Conservation (phyloP, 371 early-diverging fungal genomes). For the Lichtheimia hyalospora region DNA sequence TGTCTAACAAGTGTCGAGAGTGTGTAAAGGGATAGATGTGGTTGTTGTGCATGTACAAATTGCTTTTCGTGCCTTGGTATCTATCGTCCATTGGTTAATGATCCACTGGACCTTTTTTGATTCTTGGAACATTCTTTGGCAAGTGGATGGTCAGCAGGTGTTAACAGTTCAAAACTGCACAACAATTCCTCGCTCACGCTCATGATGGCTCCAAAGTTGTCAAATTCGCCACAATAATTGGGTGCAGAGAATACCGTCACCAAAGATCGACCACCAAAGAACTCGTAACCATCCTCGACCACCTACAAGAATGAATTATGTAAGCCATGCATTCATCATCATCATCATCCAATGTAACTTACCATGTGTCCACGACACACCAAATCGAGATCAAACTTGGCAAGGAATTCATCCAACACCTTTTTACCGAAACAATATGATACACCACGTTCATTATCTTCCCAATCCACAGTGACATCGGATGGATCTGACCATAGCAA, state of each 20-base stretch:
- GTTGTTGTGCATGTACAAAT: too few species aligned
- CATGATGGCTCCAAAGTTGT: constrained; percentile 97
- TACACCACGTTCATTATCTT: constrained; percentile 98
- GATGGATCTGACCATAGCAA: constrained; percentile 93
- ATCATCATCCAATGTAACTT: neutral
- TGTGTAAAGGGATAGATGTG: too few species aligned
- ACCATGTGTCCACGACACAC: constrained; percentile 96
- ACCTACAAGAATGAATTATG: constrained; percentile 39
- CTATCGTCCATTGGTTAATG: constrained; percentile 6
- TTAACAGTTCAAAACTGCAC: constrained; percentile 80
- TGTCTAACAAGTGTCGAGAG: too few species aligned
- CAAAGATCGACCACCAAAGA: constrained; percentile 91
- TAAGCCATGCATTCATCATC: neutral
- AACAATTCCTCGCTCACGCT: constrained; percentile 89
- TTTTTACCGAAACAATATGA: constrained; percentile 94
- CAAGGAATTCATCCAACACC: constrained; percentile 88
- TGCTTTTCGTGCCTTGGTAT: neutral
- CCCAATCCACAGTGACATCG: constrained; percentile 83
- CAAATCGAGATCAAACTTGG: constrained; percentile 89
- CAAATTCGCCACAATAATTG: constrained; percentile 99
- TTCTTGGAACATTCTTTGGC: constrained; percentile 26
- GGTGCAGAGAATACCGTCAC: constrained; percentile 98
- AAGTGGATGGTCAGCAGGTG: constrained; percentile 45
- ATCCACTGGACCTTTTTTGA: constrained; percentile 14
- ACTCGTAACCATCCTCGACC: constrained; percentile 99